Conservation (phyloP, 306 rosid genomes). For the Phaseolus lunatus region DNA sequence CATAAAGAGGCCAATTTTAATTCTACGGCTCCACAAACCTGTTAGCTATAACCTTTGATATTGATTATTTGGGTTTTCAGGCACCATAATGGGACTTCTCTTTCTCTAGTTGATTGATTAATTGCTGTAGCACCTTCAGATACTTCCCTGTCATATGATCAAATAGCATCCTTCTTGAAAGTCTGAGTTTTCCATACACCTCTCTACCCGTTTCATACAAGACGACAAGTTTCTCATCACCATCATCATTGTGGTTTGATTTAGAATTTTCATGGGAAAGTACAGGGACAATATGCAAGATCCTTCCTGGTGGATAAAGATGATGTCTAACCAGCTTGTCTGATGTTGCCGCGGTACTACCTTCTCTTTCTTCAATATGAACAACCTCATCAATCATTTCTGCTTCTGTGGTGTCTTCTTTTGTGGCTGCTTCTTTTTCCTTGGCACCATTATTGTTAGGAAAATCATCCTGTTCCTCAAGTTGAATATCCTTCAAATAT, state of each 20-base stretch:
- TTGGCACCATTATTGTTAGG: neutral
- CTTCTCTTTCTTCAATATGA: neutral
- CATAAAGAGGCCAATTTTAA: no score
- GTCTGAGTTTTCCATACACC: neutral
- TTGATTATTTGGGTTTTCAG: no score
- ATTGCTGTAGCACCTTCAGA: neutral
- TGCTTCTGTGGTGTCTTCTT: neutral
- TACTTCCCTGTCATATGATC: neutral
- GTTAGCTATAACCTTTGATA: no score
- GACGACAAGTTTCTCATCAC: neutral
- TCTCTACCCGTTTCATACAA: neutral
- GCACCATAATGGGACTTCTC: no score
- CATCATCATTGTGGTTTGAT: no score
- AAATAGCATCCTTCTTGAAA: neutral
- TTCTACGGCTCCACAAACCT: no score
- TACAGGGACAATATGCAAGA: neutral
- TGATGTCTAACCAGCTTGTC: neutral
- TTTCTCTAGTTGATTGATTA: neutral
- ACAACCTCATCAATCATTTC: neutral
- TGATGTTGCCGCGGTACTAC: neutral
- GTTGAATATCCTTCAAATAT: neutral
- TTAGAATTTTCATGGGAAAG: no score
- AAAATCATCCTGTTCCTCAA: neutral
- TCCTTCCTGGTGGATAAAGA: slow-evolving; percentile 9
- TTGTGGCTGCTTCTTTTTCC: neutral